A percentile compares a stretch with the other conserved stretches of the same genome.
phyloP scores from a whole-genome alignment of 805 yeast genomes.

The Candida germanica region DNA sequence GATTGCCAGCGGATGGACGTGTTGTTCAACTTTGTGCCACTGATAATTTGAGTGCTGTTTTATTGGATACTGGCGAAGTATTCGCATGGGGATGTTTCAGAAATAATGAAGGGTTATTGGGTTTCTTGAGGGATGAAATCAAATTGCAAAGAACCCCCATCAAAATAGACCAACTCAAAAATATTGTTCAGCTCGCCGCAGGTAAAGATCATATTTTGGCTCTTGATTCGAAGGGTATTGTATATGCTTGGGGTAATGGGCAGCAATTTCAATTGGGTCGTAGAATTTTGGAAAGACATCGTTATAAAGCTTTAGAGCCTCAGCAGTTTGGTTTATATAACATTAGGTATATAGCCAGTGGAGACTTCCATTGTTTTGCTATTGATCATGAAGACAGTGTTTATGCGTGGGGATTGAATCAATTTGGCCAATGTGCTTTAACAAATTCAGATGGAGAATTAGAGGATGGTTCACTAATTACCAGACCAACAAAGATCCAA shows the following conservation, averaged over 20 bases:
- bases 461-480: conserved; percentile 81
- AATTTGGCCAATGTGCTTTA: conserved; percentile 91
- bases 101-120: conserved; percentile 87
- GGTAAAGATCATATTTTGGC: conserved; percentile 94
- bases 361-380: conserved; percentile 96
- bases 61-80: conserved; percentile 79
- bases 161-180: conserved; percentile 56
- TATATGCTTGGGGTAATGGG: conserved; percentile 97
- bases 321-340: conserved; percentile 80
- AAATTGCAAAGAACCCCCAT: conserved; percentile 65
- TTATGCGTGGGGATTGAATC: conserved; percentile 92
- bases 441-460: conserved; percentile 58
- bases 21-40: conserved; percentile 87
- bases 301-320: conserved; percentile 71
- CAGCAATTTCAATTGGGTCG: conserved; percentile 92
- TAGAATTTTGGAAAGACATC: conserved; percentile 73
- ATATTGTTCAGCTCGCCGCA: conserved; percentile 78
- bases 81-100: conserved; percentile 98
- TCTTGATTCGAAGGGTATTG: conserved; percentile 78
- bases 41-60: conserved; percentile 81
- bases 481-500: conserved; percentile 72
- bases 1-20: conserved; percentile 49
- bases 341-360: conserved; percentile 79
- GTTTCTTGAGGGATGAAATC: conserved; percentile 62
- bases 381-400: conserved; percentile 69